phyloP scores from a whole-genome alignment of 352 stramenopile species.

The Globisporangium nodosum region DNA sequence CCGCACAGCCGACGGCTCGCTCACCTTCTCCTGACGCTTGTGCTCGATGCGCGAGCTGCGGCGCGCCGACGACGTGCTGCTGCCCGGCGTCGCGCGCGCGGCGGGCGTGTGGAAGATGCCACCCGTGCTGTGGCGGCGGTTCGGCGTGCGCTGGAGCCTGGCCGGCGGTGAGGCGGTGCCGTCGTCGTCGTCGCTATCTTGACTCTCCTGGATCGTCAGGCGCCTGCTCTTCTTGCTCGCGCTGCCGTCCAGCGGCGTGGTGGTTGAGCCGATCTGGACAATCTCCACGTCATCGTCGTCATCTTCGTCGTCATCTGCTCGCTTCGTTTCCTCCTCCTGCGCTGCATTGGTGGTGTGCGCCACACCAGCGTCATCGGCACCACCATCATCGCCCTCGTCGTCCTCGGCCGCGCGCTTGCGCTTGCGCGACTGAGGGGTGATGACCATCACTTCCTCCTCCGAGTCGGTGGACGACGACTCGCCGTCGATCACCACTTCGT shows the following conservation, averaged over 20 bases:
- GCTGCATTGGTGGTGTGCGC: background rate
- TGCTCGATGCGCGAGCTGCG: conserved; percentile 60
- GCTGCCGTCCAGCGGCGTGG: conserved; percentile 18
- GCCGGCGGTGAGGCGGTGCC: conserved; percentile 1
- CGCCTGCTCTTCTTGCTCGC: conserved; percentile 23
- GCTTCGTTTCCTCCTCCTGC: background rate
- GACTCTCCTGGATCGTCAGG: conserved; percentile 45
- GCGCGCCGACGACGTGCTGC: conserved; percentile 31
- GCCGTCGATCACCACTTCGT: conserved; percentile 73
- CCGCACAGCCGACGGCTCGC: conserved; percentile 21
- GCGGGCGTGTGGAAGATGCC: background rate
- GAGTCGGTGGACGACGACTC: conserved; percentile 47
- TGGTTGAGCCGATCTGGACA: conserved; percentile 23
- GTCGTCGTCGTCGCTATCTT: conserved; percentile 32
- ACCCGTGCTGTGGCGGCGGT: conserved; percentile 3
- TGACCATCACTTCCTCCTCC: conserved; percentile 46
- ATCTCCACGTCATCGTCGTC: conserved; percentile 61
- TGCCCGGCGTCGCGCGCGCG: conserved; percentile 6
- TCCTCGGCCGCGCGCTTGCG: conserved; percentile 52
- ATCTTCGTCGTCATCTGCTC: conserved; percentile 19
- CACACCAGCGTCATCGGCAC: background rate
- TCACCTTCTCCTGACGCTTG: conserved; percentile 45
- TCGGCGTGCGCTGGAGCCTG: conserved; percentile 5
- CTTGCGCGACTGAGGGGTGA: conserved; percentile 59
- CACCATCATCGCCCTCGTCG: conserved; percentile 29